Base-by-base conservation (phyloP, 2,329 filamentous ascomycete species). In the Ceratocystis huliohia region DNA sequence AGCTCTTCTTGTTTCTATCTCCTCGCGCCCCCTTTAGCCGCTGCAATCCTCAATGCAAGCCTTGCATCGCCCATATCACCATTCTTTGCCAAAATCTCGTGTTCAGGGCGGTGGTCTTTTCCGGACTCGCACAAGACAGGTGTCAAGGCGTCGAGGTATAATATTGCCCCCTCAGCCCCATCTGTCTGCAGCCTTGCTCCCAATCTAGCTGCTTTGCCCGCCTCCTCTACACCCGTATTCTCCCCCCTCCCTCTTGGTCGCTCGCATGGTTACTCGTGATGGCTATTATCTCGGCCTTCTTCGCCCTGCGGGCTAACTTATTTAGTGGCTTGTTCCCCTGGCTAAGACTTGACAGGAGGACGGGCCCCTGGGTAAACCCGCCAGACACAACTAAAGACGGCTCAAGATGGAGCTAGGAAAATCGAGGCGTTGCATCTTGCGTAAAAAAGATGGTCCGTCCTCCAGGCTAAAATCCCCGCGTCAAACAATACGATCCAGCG, bases 311-410 rank as follows among this genome's bases (percentile, higher is more conserved):
- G 56, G 28, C 15, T 30, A n/a, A 13, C 22, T 22, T 8, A 25
- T 53, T 53, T 53, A 22, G 48, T 53, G 48, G n/a, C 48, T 53
- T 53, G 48, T 8, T 41, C 13, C 37, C 48, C n/a, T 53, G 48
- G 48, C 48, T n/a, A 41, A 15, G 37, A 41, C 13, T 48, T 59
- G 56, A 59, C 56, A 59, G 56, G 56, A 59, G 56, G 56, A 6
- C 56, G 56, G 56, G 28, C 56, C 56, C 56, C 56, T 59, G 28
- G 56, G 56, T 37, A 59, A 25, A 59, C 56, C 56, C 56, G 56
- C 56, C 56, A 30, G 56, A 37, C 56, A 59, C 33, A 2, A 15
- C 48, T 59, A 8, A n/a, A n/a, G 4, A 57, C 17, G 53, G 46
- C 46, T 10, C 17, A 57, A 30, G 25, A 25, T 37, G 56, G 56